Evolutionary conservation across 2,329 filamentous ascomycete species (phyloP), one percentile per base, ranked within the genome.

Genomic region (Eutypella sp.): DNA sequence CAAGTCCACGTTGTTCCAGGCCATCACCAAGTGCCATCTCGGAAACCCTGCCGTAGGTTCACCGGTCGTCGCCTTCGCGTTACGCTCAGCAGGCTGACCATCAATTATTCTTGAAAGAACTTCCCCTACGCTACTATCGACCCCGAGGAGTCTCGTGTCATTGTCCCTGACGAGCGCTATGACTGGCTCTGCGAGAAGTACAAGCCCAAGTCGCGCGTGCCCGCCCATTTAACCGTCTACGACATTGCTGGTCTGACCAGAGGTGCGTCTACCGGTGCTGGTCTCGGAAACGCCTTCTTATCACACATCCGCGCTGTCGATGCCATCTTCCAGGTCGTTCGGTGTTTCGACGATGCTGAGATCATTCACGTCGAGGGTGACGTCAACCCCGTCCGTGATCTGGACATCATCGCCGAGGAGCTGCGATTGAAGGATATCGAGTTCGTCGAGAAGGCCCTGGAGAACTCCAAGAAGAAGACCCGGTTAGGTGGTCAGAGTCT

Each of bases 311-410:
- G 95, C 67, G 93, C 93, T 45, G 91, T 96, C 69, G 91, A 96
- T 76, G 91, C 91, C 69, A 95, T 96, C 71, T 96, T 96, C 78
- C 89, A 96, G 71, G 91, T 96, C 38, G 91, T 96, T 31, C 85
- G 91, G 61, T 95, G 88, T 74, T 96, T 99, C 72, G 95, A 99
- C 66, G 93, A 99, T 76, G 93, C 92, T 49, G 93, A 99, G 73
- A 99, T 99, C 62, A 97, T 96, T 61, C 93, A 99, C 79, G 91
- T 99, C 56, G 95, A 99, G 78, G 95, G 93, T 67, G 93, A 99
- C 62, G 95, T 99, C 60, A 88, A 99, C 72, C 95, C 93, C 27
- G 81, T 87, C 50, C 85, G 93, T 65, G 93, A 99, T 76, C 72
- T 99, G 57, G 87, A 89, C 63, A 99, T 99, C 68, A 97, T 99